A percentile compares a stretch with the other conserved stretches of the same genome.
Conservation (phyloP, 176 grass and related monocot species). For the Urochloa ruziziensis region DNA sequence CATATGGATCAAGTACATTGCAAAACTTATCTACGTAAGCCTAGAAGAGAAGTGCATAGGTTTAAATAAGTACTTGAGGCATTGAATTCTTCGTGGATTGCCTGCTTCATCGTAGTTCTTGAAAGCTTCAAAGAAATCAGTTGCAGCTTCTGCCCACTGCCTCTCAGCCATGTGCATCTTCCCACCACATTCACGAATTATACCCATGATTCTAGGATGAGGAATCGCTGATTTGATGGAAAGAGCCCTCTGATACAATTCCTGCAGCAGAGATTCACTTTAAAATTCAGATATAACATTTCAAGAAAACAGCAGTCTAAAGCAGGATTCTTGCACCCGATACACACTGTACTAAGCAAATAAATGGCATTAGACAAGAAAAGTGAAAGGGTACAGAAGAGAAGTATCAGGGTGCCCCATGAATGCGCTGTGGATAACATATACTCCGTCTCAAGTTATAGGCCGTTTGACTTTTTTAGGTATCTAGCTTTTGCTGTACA, state of each 20-base stretch:
- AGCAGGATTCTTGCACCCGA: neutral
- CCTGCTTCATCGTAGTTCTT: constrained; percentile 99
- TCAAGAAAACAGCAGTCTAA: neutral
- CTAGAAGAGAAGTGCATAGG: constrained; percentile 19
- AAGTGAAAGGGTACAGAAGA: neutral
- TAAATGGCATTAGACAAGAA: neutral
- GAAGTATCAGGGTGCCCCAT: neutral
- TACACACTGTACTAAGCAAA: neutral
- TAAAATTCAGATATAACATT: constrained; percentile 12
- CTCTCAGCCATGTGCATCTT: constrained; percentile 99
- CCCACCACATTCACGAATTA: constrained; percentile 99
- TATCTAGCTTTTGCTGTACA: too few species aligned
- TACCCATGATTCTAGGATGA: constrained; percentile 99
- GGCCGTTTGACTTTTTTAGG: too few species aligned
- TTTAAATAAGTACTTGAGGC: constrained; percentile 68
- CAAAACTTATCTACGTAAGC: too few species aligned
- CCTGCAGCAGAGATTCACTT: constrained; percentile 47
- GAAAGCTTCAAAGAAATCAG: constrained; percentile 99
- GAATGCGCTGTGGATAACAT: neutral
- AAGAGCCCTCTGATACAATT: constrained; percentile 91
- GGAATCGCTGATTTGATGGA: constrained; percentile 99
- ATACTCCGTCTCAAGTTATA: too few species aligned
- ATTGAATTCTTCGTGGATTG: constrained; percentile 88
- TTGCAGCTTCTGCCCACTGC: constrained; percentile 85
- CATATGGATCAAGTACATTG: neutral